Evolutionary conservation across 179 eudicot genomes (phyloP), one percentile per base, ranked within the genome.

Genomic region (Sideroxylon spinosum): DNA sequence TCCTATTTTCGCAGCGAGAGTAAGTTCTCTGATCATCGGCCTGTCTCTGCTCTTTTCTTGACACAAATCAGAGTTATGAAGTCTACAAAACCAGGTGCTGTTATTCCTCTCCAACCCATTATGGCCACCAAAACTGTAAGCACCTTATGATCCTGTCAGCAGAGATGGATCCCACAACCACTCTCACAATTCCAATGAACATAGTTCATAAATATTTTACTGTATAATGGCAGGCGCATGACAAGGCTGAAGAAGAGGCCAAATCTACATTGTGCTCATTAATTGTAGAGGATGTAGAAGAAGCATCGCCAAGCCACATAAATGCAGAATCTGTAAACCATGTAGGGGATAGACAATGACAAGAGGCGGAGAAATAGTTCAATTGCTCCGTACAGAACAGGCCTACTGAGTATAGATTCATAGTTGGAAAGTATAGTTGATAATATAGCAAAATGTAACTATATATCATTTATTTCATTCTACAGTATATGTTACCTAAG

Each of bases 11-110:
- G 98, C 44, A 89, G 94, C 63, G 96, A 90, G 81, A 91, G 92
- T 78, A 90, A 91, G 84, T 93, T 92, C 83, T 94, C 98, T 16
- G 98, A 94, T 81, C 98, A 94, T 73, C 85, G 98, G 37, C 98
- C 97, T 64, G 97, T 94, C 70, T 91, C 94, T 77, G 93, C 94
- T 62, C 90, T 94, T 59, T 94, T 94, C 83, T 83, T 84, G 71
- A 75, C 89, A 75, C 90, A 86, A 74, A 85, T 94, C 63, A 86
- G 87, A 61, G 79, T 77, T 71, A 68, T 82, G 7, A 83, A 86
- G 78, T 85, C 90, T 76, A 37, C 83, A 32, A 86, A 82, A 74
- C 52, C 86, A 65, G 84, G 76, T 68, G 63, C 56, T 9, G 56
- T 77, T 32, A 78, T 80, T 25, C 52, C 87, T 71, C 62, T 84